phyloP scores from a whole-genome alignment of 2,329 filamentous ascomycete species.

The Penicillium hesseltinei region DNA sequence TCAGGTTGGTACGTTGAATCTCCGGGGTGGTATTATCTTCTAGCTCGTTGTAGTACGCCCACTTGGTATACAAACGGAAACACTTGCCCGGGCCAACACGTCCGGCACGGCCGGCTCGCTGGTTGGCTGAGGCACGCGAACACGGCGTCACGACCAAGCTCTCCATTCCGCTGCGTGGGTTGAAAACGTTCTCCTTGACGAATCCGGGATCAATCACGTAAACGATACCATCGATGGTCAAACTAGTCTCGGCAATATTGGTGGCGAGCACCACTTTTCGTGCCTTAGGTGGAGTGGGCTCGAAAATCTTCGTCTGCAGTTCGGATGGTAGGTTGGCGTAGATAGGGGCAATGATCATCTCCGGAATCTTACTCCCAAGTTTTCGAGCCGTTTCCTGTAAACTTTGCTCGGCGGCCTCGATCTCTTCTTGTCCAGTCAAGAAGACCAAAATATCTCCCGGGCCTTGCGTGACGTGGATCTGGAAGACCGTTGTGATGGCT shows the following conservation, averaged over 20 bases:
- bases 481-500: constrained; percentile 88
- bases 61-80: constrained; percentile 90
- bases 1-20: constrained; percentile 87
- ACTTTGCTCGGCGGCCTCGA: constrained; percentile 80
- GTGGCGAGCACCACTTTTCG: constrained; percentile 92
- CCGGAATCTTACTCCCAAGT: constrained; percentile 76
- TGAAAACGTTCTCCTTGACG: constrained; percentile 93
- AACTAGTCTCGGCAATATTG: constrained; percentile 93
- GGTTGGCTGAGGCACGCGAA: constrained; percentile 87
- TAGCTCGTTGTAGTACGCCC: constrained; percentile 91
- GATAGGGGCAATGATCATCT: constrained; percentile 87
- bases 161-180: constrained; percentile 87
- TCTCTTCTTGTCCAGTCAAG: constrained; percentile 93
- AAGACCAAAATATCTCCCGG: constrained; percentile 92
- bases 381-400: constrained; percentile 84
- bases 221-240: constrained; percentile 94
- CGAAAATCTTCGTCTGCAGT: constrained; percentile 88
- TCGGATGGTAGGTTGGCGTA: constrained; percentile 93
- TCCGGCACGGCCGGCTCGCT: constrained; percentile 87
- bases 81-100: constrained; percentile 90
- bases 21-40: constrained; percentile 90
- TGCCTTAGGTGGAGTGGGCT: constrained; percentile 79
- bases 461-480: constrained; percentile 85
- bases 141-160: constrained; percentile 87
- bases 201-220: constrained; percentile 96